Evolutionary conservation across 164 flowering plant genomes (phyloP), one percentile per base, ranked within the genome.

Genomic region (Umbilicus rupestris): DNA sequence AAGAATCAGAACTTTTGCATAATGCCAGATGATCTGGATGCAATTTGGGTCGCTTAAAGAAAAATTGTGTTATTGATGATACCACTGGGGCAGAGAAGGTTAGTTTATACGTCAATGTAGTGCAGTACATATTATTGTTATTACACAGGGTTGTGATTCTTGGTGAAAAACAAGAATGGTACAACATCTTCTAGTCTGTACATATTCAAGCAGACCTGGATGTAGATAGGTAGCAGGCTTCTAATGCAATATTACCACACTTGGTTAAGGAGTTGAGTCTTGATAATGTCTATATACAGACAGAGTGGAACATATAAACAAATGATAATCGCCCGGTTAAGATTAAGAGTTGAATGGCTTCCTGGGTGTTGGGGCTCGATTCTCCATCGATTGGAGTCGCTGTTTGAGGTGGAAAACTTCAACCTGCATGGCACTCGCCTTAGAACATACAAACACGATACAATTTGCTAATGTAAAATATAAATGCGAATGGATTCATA

Each of bases 1-100:
- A 94, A 70, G 95, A 94, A 77, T 86, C 98, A 19, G 98, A 94
- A 74, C 87, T 89, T 60, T 76, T 94, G 82, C 78, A 91, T 14
- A 94, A 94, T 78, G 90, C 96, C n/a, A 60, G 98, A 94, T 77
- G 98, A 91, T 79, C 78, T 94, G 46, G 98, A 90, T 83, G 93
- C 93, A 30, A 91, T 94, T 96, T 94, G 98, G 97, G 91, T 84
- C 73, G 97, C 79, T 75, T 94, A 41, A 81, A 96, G 71, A 97
- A 94, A 74, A 90, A 94, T 71, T 94, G 98, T 82, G 96, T 94
- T 39, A 87, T 94, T 76, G 98, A 94, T 80, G 98, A 94, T 81
- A 85, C 95, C 47, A 94, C 97, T 73, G 91, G 93, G 64, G 96
- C 98, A 44, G 97, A 94, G 78, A 94, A 91, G 98, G 98, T 89